These are phyloP conservation scores for Plenodomus tracheiphilus DNA, from an alignment of 2,329 filamentous ascomycete genomes.

Conservation along the genomic window DNA sequence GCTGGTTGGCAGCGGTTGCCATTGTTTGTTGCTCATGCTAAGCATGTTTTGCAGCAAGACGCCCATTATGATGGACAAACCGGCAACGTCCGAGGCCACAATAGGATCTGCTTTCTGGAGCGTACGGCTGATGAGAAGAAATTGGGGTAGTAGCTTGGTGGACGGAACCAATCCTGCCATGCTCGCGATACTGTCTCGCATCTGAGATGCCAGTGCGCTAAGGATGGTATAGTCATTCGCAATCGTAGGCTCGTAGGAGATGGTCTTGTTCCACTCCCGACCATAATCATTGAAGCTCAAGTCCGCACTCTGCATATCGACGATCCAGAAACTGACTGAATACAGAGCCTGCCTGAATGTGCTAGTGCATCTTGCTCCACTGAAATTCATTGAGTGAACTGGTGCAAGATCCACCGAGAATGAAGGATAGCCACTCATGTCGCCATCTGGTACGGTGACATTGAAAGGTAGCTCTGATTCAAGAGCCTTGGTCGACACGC, in stretches of 20 bases:
- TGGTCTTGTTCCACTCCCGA: too few relatives aligned
- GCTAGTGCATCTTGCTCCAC: too few relatives aligned
- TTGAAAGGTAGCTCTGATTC: too few relatives aligned
- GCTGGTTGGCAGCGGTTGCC: neutral
- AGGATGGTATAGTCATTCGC: neutral
- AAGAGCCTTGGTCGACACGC: too few relatives aligned
- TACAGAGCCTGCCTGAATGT: too few relatives aligned
- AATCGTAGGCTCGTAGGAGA: neutral
- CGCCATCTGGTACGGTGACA: too few relatives aligned
- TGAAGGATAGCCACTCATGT: too few relatives aligned
- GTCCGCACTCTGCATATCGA: neutral
- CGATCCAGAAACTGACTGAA: too few relatives aligned
- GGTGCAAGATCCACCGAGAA: too few relatives aligned
- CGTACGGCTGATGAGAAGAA: conserved; percentile 3
- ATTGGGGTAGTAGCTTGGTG: neutral
- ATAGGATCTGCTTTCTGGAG: neutral
- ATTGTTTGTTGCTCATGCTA: conserved; percentile 4
- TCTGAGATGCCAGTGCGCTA: neutral
- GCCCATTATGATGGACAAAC: conserved; percentile 2
- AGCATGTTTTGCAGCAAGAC: conserved; percentile 6
- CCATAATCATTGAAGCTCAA: too few relatives aligned
- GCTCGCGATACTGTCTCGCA: neutral
- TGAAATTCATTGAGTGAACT: too few relatives aligned
- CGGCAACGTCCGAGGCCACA: conserved; percentile 2
- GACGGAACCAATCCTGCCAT: neutral